Evolutionary conservation across 2,329 filamentous ascomycete genomes (phyloP), one percentile per base, ranked within the genome.

Genomic region (Lomentospora prolificans): DNA sequence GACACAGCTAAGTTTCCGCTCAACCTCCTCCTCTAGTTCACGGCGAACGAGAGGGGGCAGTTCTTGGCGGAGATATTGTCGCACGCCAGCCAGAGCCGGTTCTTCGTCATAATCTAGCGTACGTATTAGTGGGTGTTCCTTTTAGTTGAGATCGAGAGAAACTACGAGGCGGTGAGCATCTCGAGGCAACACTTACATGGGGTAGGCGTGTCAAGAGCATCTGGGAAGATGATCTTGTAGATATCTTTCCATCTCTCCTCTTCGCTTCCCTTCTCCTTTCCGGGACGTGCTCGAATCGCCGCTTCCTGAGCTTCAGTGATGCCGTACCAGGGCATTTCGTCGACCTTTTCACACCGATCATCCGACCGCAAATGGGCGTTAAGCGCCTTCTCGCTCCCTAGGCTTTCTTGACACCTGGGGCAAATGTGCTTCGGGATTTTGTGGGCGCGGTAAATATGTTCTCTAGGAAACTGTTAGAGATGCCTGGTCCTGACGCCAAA

Each of bases 181-280:
- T 27, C 27, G 6, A 39, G n/a, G 10, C 10, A 19, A 10, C 10
- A 48, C 55, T 56, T 52, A 56, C 55, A 56, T 4, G 55, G 55
- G 0, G 55, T 52, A 27, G 55, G 55, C 1, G 52, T 41, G 30
- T 46, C 50, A 12, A 39, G 48, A 7, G 50, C 33, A 25, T 56
- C 50, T 5, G 55, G 55, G 19, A 52, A 53, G 33, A 56, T 52
- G 25, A 56, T 53, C 30, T 46, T 52, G 19, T 56, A 56, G 25
- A 56, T 52, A 2, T 22, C 19, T 22, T 17, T 25, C 55, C 55
- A 56, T 19, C 51, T 52, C 50, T 56, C 28, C 31, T 30, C 54
- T 8, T 25, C 24, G 12, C 36, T 55, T 24, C 24, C 33, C 14
- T 41, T 41, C n/a, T 22, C 46, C 48, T 33, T 56, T 25, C 27